phyloP scores from a whole-genome alignment of 192 early-diverging fungal genomes.

The Cladochytrium replicatum region DNA sequence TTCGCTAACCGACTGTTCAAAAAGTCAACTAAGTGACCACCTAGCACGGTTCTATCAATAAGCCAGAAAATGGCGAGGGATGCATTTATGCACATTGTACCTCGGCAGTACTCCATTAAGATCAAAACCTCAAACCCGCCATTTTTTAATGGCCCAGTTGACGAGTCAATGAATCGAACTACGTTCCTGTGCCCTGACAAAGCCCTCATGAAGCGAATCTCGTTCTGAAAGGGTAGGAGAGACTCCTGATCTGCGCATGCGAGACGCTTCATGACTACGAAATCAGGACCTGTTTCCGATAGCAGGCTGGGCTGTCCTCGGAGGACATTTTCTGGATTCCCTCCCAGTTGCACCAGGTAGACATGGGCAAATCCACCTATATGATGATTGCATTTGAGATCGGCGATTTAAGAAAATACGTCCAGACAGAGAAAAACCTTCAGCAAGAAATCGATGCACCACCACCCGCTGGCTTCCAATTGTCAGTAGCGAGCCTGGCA shows the following conservation, averaged over 20 bases:
- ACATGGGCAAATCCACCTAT: constrained; percentile 86
- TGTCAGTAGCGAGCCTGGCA: constrained; percentile 49
- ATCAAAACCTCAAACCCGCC: constrained; percentile 74
- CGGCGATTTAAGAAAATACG: neutral
- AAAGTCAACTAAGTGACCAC: constrained; percentile 72
- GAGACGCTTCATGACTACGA: constrained; percentile 73
- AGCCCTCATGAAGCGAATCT: constrained; percentile 68
- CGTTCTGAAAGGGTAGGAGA: constrained; percentile 53
- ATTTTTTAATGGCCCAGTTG: constrained; percentile 35
- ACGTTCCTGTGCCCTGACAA: constrained; percentile 74
- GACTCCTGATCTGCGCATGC: constrained; percentile 58
- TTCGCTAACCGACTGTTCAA: constrained; percentile 71
- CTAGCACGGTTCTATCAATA: no score
- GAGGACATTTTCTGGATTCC: no score
- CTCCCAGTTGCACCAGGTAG: constrained; percentile 59
- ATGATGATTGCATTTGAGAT: neutral
- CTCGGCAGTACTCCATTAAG: constrained; percentile 86
- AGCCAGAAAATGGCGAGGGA: no score
- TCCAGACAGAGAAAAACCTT: constrained; percentile 34
- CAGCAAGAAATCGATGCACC: constrained; percentile 66
- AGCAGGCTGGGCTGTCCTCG: no score
- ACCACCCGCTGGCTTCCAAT: constrained; percentile 47
- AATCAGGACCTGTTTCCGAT: constrained; percentile 21
- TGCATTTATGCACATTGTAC: constrained; percentile 26
- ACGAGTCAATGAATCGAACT: constrained; percentile 66